Base-by-base conservation (phyloP, 768 basidiomycete genomes). In the Fomitopsis pulvina region DNA sequence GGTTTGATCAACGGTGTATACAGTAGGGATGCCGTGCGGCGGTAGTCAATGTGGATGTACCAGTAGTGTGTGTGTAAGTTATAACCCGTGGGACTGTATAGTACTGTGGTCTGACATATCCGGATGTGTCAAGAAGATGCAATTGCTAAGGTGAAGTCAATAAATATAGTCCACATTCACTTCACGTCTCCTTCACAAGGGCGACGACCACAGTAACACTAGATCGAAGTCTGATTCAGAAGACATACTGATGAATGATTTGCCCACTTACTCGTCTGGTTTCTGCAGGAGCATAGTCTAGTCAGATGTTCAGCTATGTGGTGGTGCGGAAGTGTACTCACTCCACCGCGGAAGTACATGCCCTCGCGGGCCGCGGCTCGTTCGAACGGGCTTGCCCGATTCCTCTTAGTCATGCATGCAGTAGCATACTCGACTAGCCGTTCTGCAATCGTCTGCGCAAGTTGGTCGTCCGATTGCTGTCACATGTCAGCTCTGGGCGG, bases 181-280 rank as follows among this genome's bases (percentile, higher is more conserved):
- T 18, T 34, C 32, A 42, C 3, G 76, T 79, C 63, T 90, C 87
- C 25, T 77, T 77, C 45, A 87, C 81, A 29, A 88, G 69, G 14
- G 77, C 79, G 34, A 85, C 79, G 25, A 87, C 66, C 16, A 87
- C 80, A 0, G 86, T 87, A 11, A 87, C 84, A 58, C 87, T 88
- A 50, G 12, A 22, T 49, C 28, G 63, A 34, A 62, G 28, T 21
- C 41, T 10, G 12, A 8, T 26, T 22, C 12, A 16, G 16, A 16
- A 18, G 20, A 18, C 39, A 18, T 14, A 14, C 20, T 40, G 22
- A 41, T 10, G 11, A 50, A n/a, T 30, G 44, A 37, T 22, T 14
- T 8, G 45, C 18, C 20, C 9, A 68, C 85, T 65, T 57, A 89
- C 87, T 90, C 88, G 56, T 91, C 87, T 41, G 81, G 63, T 80